Percentiles rank a stretch among this genome's conserved stretches.
Conservation (phyloP, 1,139 yeast species). For the Wickerhamomyces sp. region DNA sequence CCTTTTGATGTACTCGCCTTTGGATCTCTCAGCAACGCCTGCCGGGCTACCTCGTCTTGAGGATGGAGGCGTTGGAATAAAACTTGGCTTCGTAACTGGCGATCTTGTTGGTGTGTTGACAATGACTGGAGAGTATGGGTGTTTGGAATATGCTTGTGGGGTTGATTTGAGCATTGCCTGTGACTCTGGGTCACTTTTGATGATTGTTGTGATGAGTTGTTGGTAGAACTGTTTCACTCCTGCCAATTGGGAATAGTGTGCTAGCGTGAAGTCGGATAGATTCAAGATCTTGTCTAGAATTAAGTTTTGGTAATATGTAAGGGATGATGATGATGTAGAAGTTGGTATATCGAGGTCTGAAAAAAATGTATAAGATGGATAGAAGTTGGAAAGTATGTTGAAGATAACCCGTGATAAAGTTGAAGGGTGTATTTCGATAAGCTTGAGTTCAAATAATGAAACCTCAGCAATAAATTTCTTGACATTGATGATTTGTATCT, state of each 20-base stretch:
- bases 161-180: slow-evolving; percentile 1
- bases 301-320: slow-evolving; percentile 10
- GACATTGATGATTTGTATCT: slow-evolving; percentile 15
- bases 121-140: slow-evolving; percentile 1
- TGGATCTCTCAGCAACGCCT: slow-evolving; percentile 8
- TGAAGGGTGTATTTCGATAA: slow-evolving; percentile 23
- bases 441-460: slow-evolving; percentile 15
- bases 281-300: slow-evolving; percentile 13
- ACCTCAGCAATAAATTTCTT: slow-evolving; percentile 21
- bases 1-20: too few species aligned
- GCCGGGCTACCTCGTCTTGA: slow-evolving; percentile 25
- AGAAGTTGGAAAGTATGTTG: slow-evolving; percentile 10
- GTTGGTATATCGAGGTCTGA: slow-evolving; percentile 14
- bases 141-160: slow-evolving; percentile 1
- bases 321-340: slow-evolving; percentile 5
- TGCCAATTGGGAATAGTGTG: slow-evolving; percentile 10
- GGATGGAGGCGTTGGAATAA: slow-evolving; percentile 20
- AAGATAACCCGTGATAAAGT: slow-evolving; percentile 18
- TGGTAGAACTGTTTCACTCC: slow-evolving; percentile 17
- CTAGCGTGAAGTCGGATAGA: slow-evolving; percentile 13
- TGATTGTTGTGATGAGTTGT: slow-evolving; percentile 10
- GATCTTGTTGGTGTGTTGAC: slow-evolving; percentile 7
- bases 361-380: slow-evolving; percentile 7
- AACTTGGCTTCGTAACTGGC: slow-evolving; percentile 1
- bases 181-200: slow-evolving; percentile 1